Evolutionary conservation across 2,329 filamentous ascomycete genomes (phyloP).

Genomic region (Pyrenophora teres): DNA sequence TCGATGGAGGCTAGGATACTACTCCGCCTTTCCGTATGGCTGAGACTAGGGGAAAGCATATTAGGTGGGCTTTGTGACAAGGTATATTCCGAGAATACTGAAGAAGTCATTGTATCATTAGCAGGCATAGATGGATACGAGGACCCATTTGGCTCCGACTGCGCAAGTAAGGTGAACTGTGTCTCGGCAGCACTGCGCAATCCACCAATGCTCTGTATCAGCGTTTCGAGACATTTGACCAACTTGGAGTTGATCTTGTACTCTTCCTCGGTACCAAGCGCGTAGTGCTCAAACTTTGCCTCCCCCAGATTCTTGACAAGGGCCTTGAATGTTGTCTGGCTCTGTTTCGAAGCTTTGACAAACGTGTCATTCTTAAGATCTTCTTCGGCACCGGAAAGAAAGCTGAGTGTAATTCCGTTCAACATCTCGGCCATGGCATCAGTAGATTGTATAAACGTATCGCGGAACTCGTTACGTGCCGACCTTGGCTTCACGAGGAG

Average conservation of each 20-base stretch:
- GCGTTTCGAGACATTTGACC: slow-evolving; percentile 79
- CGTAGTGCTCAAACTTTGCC: slow-evolving; percentile 86
- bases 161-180: slow-evolving; percentile 82
- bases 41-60: slow-evolving; percentile 37
- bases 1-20: slow-evolving; percentile 51
- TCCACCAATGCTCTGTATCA: slow-evolving; percentile 88
- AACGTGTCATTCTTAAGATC: slow-evolving; percentile 73
- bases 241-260: slow-evolving; percentile 80
- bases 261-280: slow-evolving; percentile 76
- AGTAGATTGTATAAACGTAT: slow-evolving; percentile 74
- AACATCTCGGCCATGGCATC: slow-evolving; percentile 80
- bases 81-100: slow-evolving; percentile 30
- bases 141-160: slow-evolving; percentile 49
- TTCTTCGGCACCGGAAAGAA: slow-evolving; percentile 80
- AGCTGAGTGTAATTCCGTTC: slow-evolving; percentile 78
- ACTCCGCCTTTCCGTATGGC: slow-evolving; percentile 36
- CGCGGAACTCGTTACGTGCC: slow-evolving; percentile 72
- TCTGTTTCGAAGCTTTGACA: slow-evolving; percentile 63
- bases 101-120: slow-evolving; percentile 30
- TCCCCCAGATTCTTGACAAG: slow-evolving; percentile 81
- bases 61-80: slow-evolving; percentile 32
- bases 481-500: slow-evolving; percentile 78
- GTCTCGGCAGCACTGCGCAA: slow-evolving; percentile 86
- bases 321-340: slow-evolving; percentile 68
- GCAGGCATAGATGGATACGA: slow-evolving; percentile 15